These are phyloP conservation scores for Pythium plurisporium DNA, from an alignment of 352 stramenopile genomes.

Conservation along the genomic window DNA sequence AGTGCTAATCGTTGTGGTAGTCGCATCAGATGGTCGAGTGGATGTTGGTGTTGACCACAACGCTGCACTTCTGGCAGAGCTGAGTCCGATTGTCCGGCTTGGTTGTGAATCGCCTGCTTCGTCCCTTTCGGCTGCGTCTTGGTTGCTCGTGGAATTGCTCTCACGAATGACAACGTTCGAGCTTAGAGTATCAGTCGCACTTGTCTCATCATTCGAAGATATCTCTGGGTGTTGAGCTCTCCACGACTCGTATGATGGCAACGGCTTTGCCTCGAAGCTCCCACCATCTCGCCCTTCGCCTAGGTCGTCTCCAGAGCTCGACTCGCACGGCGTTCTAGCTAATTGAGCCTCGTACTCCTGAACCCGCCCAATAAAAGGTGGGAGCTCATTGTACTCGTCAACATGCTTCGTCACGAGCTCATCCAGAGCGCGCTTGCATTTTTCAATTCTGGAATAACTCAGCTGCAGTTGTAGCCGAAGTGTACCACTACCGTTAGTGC, in stretches of 20 bases:
- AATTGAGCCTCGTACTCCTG: constrained; percentile 6
- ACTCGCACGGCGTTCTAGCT: not conserved
- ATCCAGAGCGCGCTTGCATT: constrained; percentile 53
- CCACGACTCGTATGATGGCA: constrained; percentile 27
- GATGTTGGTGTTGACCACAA: constrained; percentile 11
- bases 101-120: no score
- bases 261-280: not conserved
- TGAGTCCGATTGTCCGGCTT: not conserved
- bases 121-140: no score
- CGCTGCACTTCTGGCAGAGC: not conserved
- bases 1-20: not conserved
- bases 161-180: no score
- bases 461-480: constrained; percentile 60
- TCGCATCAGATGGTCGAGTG: not conserved
- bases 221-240: constrained; percentile 15
- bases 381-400: constrained; percentile 47
- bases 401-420: constrained; percentile 55
- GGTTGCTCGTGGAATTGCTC: no score
- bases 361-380: constrained; percentile 50
- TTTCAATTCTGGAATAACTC: constrained; percentile 54
- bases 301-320: not conserved
- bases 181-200: no score
- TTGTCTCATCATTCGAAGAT: no score
- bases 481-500: constrained; percentile 22
- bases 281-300: not conserved